A percentile compares a stretch with the other conserved stretches of the same genome.
Conservation (phyloP, 2,329 filamentous ascomycete genomes). For the Fusarium fracticaudum region DNA sequence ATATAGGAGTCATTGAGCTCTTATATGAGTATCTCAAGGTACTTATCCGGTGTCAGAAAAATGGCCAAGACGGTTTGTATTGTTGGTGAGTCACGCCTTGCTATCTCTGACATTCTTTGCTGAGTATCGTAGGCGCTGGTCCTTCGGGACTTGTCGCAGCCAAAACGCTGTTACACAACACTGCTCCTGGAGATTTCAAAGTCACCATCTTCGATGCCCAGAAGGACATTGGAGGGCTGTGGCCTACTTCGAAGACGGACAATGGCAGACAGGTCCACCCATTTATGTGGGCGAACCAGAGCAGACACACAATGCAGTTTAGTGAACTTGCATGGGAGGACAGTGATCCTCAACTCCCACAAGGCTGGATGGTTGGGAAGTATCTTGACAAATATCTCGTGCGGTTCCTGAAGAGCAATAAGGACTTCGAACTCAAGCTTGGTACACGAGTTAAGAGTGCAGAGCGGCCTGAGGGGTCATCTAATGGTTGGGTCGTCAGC, state of each 20-base stretch:
- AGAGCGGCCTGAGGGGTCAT: slow-evolving; percentile 47
- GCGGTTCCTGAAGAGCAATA: slow-evolving; percentile 60
- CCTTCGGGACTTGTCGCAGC: slow-evolving; percentile 75
- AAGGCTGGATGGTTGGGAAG: slow-evolving; percentile 78
- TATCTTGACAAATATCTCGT: slow-evolving; percentile 75
- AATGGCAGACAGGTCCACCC: slow-evolving; percentile 66
- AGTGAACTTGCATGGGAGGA: slow-evolving; percentile 77
- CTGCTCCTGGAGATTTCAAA: slow-evolving; percentile 63
- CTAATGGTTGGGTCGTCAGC: slow-evolving; percentile 56
- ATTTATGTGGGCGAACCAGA: slow-evolving; percentile 78
- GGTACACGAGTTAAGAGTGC: slow-evolving; percentile 58
- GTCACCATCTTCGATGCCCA: slow-evolving; percentile 77
- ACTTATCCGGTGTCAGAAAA: slow-evolving; percentile 13
- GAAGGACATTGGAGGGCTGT: slow-evolving; percentile 77
- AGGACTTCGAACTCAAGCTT: slow-evolving; percentile 57
- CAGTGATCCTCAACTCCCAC: slow-evolving; percentile 72
- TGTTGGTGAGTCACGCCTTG: slow-evolving; percentile 46
- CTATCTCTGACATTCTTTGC: neutral
- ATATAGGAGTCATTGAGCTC: neutral
- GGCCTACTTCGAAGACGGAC: slow-evolving; percentile 67
- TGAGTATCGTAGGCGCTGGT: slow-evolving; percentile 64
- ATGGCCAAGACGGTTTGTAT: slow-evolving; percentile 56
- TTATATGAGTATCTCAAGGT: slow-evolving; percentile 37
- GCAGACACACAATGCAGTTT: slow-evolving; percentile 77
- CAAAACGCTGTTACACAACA: slow-evolving; percentile 75